Base-by-base conservation (phyloP, 164 flowering plant genomes). In the Buxus sempervirens region DNA sequence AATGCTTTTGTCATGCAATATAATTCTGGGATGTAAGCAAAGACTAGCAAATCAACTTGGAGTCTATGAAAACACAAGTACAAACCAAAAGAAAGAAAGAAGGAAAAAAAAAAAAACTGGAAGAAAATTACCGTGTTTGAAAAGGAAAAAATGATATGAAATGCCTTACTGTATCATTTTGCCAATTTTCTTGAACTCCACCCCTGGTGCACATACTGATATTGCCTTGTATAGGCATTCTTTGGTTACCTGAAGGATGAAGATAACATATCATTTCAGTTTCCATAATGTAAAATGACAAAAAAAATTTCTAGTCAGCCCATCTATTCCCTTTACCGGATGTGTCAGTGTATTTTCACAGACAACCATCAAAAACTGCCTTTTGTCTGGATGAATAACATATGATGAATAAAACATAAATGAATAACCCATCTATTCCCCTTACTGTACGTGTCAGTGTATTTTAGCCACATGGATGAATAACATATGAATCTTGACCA, bases 131-230 rank as follows among this genome's bases (percentile, higher is more conserved):
- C n/a, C 48, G 58, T 67, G 60, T 25, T 19, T 10, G 64, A 32
- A 59, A 60, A 60, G 53, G 20, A 54, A 51, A 56, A 59, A 18
- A 72, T 28, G 26, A 70, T 22, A 38, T 5, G 62, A 58, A 53
- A 56, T 54, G 67, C 24, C 97, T 86, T 86, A 96, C 99, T 93
- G 91, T 77, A 96, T 96, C 53, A 84, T 85, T 74, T 77, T 87
- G 70, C 99, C 99, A 74, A 96, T 93, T 80, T 85, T 85, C 71
- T 84, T 90, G 77, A 69, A 83, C 70, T 88, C 96, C 61, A 90
- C 91, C 57, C 98, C 96, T 28, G 95, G 90, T 59, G 82, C 91
- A 80, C 99, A 93, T 68, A 93, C 81, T 67, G 98, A 83, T 75
- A 96, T 91, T 70, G 97, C 96, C 70, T 82, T 88, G 42, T 86